phyloP scores from a whole-genome alignment of 768 basidiomycete species.

The Tylopilus vinaceipallidus region DNA sequence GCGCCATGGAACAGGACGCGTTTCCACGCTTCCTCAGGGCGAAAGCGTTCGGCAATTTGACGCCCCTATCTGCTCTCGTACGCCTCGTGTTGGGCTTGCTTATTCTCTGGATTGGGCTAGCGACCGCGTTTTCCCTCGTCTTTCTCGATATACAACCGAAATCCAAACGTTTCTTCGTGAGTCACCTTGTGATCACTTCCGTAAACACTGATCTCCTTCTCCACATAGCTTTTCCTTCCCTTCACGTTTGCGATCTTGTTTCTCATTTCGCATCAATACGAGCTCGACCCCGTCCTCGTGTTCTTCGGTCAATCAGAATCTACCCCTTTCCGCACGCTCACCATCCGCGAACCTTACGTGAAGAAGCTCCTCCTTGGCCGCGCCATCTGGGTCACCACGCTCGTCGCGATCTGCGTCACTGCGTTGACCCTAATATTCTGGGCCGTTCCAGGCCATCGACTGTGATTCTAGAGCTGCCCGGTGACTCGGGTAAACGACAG shows the following conservation, averaged over 20 bases:
- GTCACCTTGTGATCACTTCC: conserved; percentile 34
- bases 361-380: conserved; percentile 85
- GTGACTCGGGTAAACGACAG: background rate
- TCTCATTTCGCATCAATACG: conserved; percentile 94
- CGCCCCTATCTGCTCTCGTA: conserved; percentile 85
- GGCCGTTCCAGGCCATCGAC: conserved; percentile 91
- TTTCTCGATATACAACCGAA: conserved; percentile 94
- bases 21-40: conserved; percentile 92
- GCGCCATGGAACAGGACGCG: conserved; percentile 93
- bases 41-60: conserved; percentile 98
- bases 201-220: conserved; percentile 4
- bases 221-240: conserved; percentile 82
- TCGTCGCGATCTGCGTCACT: conserved; percentile 74
- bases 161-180: conserved; percentile 90
- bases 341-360: conserved; percentile 92
- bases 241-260: conserved; percentile 87
- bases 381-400: conserved; percentile 85
- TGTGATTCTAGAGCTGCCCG: conserved; percentile 40
- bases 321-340: conserved; percentile 92
- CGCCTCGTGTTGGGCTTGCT: conserved; percentile 83
- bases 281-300: conserved; percentile 93
- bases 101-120: conserved; percentile 92
- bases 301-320: conserved; percentile 94
- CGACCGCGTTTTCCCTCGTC: conserved; percentile 84
- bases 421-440: conserved; percentile 90